Base-by-base conservation (phyloP, 495 filamentous ascomycete species). In the Neurospora sp. region DNA sequence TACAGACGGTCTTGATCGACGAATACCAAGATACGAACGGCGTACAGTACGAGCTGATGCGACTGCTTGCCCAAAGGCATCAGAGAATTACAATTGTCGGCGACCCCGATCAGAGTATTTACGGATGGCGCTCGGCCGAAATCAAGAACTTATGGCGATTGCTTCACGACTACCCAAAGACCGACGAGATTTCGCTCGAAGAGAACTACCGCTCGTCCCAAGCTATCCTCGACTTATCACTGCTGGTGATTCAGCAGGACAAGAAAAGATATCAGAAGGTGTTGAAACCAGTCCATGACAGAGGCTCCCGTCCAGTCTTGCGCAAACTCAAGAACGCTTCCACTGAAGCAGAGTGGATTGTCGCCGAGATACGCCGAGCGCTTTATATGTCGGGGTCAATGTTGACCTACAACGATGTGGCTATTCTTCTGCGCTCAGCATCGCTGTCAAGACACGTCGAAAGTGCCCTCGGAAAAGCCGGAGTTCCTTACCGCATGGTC, bases 1-100 rank as follows among this genome's bases (percentile, higher is more conserved):
- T 99, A 20, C 90, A 98, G 78, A 90, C 93, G 0, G 94, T 99
- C 1, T 84, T 99, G 53, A 96, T 99, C 74, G 96, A 99, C 77
- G 96, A 99, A 77, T 99, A 97, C 74, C 96, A 99, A 79, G 96
- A 99, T 78, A 99, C 96, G 1, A 99, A 99, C 75, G 84, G 91
- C 20, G 90, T 97, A 8, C 96, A 99, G 81, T 99, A 96, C 76
- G 93, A 98, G 70, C 82, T 99, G 68, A 98, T 98, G 94, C 91
- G 89, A 69, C 87, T 97, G 6, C 91, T 99, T 76, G 94, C 96
- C 18, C 87, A 92, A 35, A 79, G 84, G 41, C 85, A 87, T 66
- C 88, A 89, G 71, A 85, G 90, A 20, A 94, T 99, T 73, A 98
- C 96, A 11, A 93, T 97, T 69, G 96, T 99, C 18, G 96, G 96